Conservation (phyloP, 805 yeast species). For the Millerozyma acaciae region DNA sequence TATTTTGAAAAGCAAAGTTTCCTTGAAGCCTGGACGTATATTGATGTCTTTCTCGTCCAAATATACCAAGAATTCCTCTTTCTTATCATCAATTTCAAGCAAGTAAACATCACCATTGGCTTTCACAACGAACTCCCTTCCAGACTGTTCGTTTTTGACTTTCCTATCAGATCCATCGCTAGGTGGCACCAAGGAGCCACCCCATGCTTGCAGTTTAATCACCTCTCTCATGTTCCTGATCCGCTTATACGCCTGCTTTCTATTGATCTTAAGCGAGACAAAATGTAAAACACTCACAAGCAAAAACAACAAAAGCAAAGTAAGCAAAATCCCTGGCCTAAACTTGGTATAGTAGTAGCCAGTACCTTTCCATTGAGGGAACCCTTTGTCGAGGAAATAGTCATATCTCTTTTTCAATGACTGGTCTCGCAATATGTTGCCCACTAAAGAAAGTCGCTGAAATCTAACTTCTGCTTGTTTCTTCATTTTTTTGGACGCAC, state of each 20-base stretch:
- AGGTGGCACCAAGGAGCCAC: conserved; percentile 45
- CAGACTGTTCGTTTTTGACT: conserved; percentile 38
- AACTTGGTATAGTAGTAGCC: conserved; percentile 63
- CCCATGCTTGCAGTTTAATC: conserved; percentile 55
- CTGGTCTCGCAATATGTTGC: conserved; percentile 61
- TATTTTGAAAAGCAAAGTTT: conserved; percentile 41
- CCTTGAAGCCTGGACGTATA: conserved; percentile 45
- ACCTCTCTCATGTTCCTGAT: conserved; percentile 49
- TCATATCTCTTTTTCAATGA: conserved; percentile 70
- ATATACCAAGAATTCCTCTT: conserved; percentile 30
- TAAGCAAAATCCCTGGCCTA: conserved; percentile 60
- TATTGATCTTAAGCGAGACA: conserved; percentile 49
- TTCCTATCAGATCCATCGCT: conserved; percentile 48
- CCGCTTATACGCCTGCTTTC: conserved; percentile 54
- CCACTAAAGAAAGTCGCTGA: conserved; percentile 72
- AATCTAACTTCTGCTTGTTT: conserved; percentile 64
- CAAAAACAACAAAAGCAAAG: conserved; percentile 47
- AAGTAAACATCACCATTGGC: conserved; percentile 55
- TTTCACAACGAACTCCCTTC: conserved; percentile 52
- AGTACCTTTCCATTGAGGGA: conserved; percentile 75
- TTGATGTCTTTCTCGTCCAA: conserved; percentile 48
- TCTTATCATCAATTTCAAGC: conserved; percentile 40
- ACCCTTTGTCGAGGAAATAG: conserved; percentile 75
- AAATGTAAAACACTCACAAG: conserved; percentile 58
- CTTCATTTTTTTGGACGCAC: conserved; percentile 23